phyloP scores from a whole-genome alignment of 768 basidiomycete species.

The Phaeotremella fagi region DNA sequence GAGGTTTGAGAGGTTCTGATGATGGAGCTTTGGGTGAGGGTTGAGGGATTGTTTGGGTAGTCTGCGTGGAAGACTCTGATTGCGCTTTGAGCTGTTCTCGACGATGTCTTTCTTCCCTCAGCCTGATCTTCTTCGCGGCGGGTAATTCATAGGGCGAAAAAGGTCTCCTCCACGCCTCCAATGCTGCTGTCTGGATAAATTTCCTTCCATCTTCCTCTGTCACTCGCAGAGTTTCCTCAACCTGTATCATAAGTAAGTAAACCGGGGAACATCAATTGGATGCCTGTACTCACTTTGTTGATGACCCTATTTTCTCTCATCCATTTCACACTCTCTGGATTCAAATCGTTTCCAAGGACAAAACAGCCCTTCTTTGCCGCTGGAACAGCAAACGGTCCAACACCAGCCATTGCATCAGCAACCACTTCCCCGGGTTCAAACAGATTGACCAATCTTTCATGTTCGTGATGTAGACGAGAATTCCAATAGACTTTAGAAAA shows the following conservation, averaged over 20 bases:
- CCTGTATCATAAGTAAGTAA: slow-evolving; percentile 52
- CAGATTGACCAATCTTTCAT: slow-evolving; percentile 70
- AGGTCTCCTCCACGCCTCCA: slow-evolving; percentile 59
- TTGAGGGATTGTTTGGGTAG: background rate
- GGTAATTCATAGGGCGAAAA: slow-evolving; percentile 53
- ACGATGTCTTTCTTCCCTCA: slow-evolving; percentile 8
- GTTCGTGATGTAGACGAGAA: slow-evolving; percentile 86
- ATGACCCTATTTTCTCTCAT: slow-evolving; percentile 64
- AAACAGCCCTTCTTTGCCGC: slow-evolving; percentile 86
- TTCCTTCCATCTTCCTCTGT: slow-evolving; percentile 79
- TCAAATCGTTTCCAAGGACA: slow-evolving; percentile 89
- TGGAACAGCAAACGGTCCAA: slow-evolving; percentile 92
- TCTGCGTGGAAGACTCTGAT: background rate
- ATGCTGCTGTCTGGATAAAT: slow-evolving; percentile 66
- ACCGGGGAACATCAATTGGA: too few relatives aligned
- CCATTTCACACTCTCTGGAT: slow-evolving; percentile 79
- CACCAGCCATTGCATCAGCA: slow-evolving; percentile 93
- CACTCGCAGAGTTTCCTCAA: slow-evolving; percentile 63
- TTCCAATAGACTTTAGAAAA: slow-evolving; percentile 98
- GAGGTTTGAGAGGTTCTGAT: slow-evolving; percentile 34
- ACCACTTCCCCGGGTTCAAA: slow-evolving; percentile 67
- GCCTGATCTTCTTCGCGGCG: slow-evolving; percentile 10
- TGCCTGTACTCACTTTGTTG: slow-evolving; percentile 63
- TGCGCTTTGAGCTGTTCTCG: slow-evolving; percentile 23
- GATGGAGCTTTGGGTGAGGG: slow-evolving; percentile 1